These are phyloP conservation scores for Canna indica DNA, from an alignment of 176 grass and related monocot species.

Conservation along the genomic window DNA sequence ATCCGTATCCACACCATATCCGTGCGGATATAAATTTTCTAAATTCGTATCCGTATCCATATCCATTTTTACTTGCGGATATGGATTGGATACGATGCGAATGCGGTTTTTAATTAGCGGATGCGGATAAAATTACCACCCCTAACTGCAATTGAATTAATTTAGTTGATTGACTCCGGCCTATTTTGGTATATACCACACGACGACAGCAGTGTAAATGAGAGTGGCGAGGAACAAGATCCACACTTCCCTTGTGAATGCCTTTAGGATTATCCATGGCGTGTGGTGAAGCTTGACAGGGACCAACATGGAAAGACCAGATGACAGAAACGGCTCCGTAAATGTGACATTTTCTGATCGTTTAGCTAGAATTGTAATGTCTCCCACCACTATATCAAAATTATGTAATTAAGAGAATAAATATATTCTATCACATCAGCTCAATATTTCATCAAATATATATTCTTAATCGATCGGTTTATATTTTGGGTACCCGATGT, in stretches of 20 bases:
- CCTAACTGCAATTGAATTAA: slow-evolving; percentile 2
- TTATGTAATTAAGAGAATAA: background rate
- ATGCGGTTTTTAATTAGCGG: no score
- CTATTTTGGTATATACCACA: slow-evolving; percentile 14
- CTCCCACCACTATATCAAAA: slow-evolving; percentile 28
- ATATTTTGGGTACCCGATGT: no score
- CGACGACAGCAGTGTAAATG: background rate
- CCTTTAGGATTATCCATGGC: slow-evolving; percentile 1
- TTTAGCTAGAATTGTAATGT: slow-evolving; percentile 26
- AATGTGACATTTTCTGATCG: slow-evolving; percentile 10
- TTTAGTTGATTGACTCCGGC: background rate
- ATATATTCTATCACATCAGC: background rate
- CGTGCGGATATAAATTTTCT: no score
- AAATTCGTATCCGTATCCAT: no score
- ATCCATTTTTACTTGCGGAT: no score
- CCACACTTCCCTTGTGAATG: slow-evolving; percentile 23
- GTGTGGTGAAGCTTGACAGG: background rate
- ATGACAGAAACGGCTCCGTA: slow-evolving; percentile 24
- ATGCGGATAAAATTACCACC: no score
- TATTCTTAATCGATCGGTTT: no score
- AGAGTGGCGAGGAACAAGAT: slow-evolving; percentile 1
- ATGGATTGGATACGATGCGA: no score
- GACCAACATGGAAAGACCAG: slow-evolving; percentile 25
- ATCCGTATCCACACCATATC: no score
- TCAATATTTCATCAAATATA: no score